A percentile compares a stretch with the other conserved stretches of the same genome.
These are phyloP conservation scores for Urostyla sp. DNA, from an alignment of 73 alveolate genomes.

Conservation along the genomic window DNA sequence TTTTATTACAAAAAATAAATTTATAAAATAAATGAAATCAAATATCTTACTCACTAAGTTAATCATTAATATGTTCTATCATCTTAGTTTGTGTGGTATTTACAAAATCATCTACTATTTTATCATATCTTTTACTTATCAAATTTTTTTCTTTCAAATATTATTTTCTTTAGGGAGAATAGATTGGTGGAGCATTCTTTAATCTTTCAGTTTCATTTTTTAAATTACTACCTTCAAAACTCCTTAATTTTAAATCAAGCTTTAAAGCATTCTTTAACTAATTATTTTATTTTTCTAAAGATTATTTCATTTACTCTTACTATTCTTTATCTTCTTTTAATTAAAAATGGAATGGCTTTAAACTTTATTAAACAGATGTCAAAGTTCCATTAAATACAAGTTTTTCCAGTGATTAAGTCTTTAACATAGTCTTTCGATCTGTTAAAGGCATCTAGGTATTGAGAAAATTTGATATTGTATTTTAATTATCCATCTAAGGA, in stretches of 20 bases:
- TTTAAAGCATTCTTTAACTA: not conserved
- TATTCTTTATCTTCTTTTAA: not conserved
- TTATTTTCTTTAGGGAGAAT: no score
- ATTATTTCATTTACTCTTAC: not conserved
- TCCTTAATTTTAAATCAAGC: not conserved
- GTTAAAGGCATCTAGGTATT: not conserved
- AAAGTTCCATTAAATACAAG: not conserved
- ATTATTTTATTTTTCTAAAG: slow-evolving; percentile 1
- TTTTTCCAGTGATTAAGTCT: slow-evolving; percentile 9
- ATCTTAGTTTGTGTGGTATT: no score
- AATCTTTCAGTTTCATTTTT: slow-evolving; percentile 1
- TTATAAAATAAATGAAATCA: no score
- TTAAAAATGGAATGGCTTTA: not conserved
- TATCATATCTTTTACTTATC: no score
- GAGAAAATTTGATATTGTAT: not conserved
- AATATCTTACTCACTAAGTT: no score
- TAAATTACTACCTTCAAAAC: slow-evolving; percentile 11
- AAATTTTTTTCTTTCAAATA: no score
- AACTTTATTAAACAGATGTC: not conserved
- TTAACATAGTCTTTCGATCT: not conserved
- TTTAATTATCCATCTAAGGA: not conserved
- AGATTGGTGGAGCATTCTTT: slow-evolving; percentile 14
- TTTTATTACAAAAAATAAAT: no score
- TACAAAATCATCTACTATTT: no score
- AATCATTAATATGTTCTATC: no score